These are phyloP conservation scores for Iberis amara DNA, from an alignment of 441 rosid species.

Conservation along the genomic window DNA sequence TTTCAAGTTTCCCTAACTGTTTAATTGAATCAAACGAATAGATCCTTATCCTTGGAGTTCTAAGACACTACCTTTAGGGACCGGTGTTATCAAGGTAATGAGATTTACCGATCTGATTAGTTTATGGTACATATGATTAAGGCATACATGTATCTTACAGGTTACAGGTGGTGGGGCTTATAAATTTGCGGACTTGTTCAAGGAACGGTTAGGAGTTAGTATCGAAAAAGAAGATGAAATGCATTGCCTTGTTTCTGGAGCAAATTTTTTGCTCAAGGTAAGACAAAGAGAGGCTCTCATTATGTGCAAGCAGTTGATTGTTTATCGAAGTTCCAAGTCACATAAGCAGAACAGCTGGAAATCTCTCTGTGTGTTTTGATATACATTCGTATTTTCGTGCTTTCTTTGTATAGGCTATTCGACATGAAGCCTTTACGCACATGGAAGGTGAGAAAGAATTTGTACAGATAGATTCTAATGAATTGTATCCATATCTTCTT, in stretches of 20 bases:
- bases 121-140: constrained; percentile 3
- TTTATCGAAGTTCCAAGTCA: constrained; percentile 1
- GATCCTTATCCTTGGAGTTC: constrained; percentile 38
- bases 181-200: constrained; percentile 88
- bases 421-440: constrained; percentile 98
- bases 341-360: constrained; percentile 7
- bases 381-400: no score
- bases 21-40: constrained; percentile 10
- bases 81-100: constrained; percentile 36
- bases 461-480: constrained; percentile 90
- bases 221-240: constrained; percentile 99
- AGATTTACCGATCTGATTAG: constrained; percentile 5
- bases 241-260: constrained; percentile 97
- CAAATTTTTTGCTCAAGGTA: constrained; percentile 97
- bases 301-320: background rate
- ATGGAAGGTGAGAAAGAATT: constrained; percentile 90
- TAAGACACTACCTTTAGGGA: constrained; percentile 31
- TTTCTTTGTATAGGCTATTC: constrained; percentile 74
- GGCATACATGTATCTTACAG: constrained; percentile 29
- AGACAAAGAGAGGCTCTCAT: background rate
- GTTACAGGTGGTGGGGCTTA: constrained; percentile 99
- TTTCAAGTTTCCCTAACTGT: background rate
- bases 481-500: constrained; percentile 94
- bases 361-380: no score
- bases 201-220: constrained; percentile 88